Conservation (phyloP, 2,329 filamentous ascomycete species). For the Calonectria leucothoes region DNA sequence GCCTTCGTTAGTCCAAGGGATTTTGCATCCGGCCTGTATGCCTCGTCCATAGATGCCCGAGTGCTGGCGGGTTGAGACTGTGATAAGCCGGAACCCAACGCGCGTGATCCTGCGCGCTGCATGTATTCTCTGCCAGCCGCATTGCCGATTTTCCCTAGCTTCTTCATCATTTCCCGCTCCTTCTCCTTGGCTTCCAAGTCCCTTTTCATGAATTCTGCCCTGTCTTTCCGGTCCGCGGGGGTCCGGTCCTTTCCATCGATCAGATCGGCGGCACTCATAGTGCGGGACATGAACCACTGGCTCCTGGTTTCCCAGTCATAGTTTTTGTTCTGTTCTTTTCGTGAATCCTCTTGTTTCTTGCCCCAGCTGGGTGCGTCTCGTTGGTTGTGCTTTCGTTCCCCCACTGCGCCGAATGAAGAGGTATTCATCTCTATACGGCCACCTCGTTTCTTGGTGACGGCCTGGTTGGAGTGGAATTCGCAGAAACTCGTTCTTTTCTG, state of each 20-base stretch:
- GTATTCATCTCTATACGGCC: constrained; percentile 84
- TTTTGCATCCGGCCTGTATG: constrained; percentile 55
- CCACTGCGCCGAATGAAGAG: constrained; percentile 59
- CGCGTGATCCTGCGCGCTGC: constrained; percentile 49
- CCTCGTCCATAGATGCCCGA: constrained; percentile 39
- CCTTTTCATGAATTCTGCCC: constrained; percentile 74
- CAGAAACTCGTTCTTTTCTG: constrained; percentile 89
- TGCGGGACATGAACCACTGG: constrained; percentile 64
- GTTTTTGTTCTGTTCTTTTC: constrained; percentile 33
- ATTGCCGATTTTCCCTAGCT: constrained; percentile 71
- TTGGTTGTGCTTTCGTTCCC: constrained; percentile 45
- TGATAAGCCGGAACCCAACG: constrained; percentile 23
- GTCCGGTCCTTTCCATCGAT: constrained; percentile 73
- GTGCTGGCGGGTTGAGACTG: constrained; percentile 33
- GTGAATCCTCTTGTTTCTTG: constrained; percentile 33
- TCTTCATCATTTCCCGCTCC: constrained; percentile 78
- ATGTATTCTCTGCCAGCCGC: constrained; percentile 80
- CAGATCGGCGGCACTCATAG: constrained; percentile 68
- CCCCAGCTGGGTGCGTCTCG: constrained; percentile 35
- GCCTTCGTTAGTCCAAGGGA: constrained; percentile 50
- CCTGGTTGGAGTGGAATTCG: constrained; percentile 90
- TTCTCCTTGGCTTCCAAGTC: constrained; percentile 75
- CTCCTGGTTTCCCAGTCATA: constrained; percentile 71
- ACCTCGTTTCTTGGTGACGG: constrained; percentile 75
- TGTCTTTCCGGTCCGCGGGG: constrained; percentile 68